phyloP scores from a whole-genome alignment of 306 rosid genomes.

The Rubus parviflorus region DNA sequence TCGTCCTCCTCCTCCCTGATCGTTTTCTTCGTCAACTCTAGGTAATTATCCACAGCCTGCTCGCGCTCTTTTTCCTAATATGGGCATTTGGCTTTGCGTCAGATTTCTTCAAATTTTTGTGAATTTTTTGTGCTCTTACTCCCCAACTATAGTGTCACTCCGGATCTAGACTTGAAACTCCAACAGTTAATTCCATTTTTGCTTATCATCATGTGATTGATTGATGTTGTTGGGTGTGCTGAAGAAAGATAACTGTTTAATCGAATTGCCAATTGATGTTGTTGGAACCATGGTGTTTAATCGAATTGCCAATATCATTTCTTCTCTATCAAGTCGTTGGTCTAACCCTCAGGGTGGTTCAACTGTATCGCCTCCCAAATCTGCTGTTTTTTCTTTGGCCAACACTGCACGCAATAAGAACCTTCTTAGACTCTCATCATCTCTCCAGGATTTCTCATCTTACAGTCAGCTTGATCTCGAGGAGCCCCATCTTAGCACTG shows the following conservation, averaged over 20 bases:
- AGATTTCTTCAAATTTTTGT: not conserved
- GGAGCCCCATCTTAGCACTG: constrained; percentile 9
- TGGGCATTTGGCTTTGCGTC: constrained; percentile 7
- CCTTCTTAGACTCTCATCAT: constrained; percentile 62
- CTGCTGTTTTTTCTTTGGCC: constrained; percentile 23
- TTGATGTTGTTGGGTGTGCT: constrained; percentile 12
- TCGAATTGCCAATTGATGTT: constrained; percentile 50
- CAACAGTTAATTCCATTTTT: not conserved
- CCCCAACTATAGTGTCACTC: constrained; percentile 16
- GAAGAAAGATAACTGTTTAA: constrained; percentile 41
- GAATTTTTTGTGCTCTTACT: constrained; percentile 10
- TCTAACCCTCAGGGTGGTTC: constrained; percentile 37
- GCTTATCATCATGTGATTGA: not conserved
- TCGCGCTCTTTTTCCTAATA: not conserved
- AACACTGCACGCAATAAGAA: constrained; percentile 31
- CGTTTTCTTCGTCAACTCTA: not conserved
- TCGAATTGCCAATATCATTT: constrained; percentile 46
- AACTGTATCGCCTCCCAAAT: constrained; percentile 10
- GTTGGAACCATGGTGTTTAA: constrained; percentile 55
- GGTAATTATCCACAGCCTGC: not conserved
- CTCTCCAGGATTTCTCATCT: constrained; percentile 78
- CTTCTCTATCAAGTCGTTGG: constrained; percentile 36
- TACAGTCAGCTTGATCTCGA: constrained; percentile 44
- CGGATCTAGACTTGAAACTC: constrained; percentile 7
- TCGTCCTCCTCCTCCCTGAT: constrained; percentile 1